phyloP scores from a whole-genome alignment of 179 eudicot species.

The Heliamphora pulchella region DNA sequence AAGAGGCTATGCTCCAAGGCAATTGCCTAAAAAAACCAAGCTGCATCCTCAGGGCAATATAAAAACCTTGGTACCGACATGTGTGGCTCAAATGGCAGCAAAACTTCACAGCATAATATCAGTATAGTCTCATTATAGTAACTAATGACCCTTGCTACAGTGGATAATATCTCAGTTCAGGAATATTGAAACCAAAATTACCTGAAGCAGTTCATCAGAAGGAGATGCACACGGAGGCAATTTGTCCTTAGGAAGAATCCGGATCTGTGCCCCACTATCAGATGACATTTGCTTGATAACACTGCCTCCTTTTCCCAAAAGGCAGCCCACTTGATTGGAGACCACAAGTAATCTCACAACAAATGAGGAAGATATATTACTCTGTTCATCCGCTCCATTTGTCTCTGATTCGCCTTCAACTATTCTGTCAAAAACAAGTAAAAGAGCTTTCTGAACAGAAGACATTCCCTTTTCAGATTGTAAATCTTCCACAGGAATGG shows the following conservation, averaged over 20 bases:
- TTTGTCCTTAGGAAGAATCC: slow-evolving; percentile 71
- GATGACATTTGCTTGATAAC: slow-evolving; percentile 65
- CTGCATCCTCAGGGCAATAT: background rate
- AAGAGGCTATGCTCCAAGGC: background rate
- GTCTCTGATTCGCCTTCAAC: slow-evolving; percentile 47
- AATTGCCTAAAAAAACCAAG: slow-evolving; percentile 4
- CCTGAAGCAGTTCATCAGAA: slow-evolving; percentile 88
- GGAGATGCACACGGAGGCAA: slow-evolving; percentile 76
- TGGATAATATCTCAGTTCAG: background rate
- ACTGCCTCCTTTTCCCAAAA: slow-evolving; percentile 64
- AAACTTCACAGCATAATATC: background rate
- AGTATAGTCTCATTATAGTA: background rate
- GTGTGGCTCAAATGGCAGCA: background rate
- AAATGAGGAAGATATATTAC: slow-evolving; percentile 33
- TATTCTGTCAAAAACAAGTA: slow-evolving; percentile 57
- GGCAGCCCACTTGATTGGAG: slow-evolving; percentile 72
- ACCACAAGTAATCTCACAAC: slow-evolving; percentile 67
- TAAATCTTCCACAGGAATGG: slow-evolving; percentile 34
- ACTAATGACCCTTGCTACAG: background rate
- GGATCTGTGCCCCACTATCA: slow-evolving; percentile 84
- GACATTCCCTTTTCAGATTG: slow-evolving; percentile 41
- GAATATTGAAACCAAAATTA: slow-evolving; percentile 18
- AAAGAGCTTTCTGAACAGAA: slow-evolving; percentile 65
- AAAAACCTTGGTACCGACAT: background rate
- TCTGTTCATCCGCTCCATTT: slow-evolving; percentile 41